Evolutionary conservation across 1,284 basidiomycete species (phyloP), one percentile per base, ranked within the genome.

Genomic region (Volvariella surrecta): DNA sequence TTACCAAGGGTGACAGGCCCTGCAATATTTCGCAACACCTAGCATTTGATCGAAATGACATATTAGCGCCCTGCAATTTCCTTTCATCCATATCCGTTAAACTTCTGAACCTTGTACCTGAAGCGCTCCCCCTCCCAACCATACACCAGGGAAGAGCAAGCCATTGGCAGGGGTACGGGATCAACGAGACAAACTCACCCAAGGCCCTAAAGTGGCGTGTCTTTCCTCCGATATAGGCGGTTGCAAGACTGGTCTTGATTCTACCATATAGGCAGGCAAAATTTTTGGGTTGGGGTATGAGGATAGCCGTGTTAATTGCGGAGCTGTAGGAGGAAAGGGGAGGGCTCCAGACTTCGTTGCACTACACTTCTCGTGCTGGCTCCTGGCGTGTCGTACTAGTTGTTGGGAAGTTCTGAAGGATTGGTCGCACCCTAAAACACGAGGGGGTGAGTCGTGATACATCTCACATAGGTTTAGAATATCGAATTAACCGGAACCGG

Each of bases 141-240:
- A 11, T 6, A 11, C 6, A 28, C 6, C 24, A 28, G 24, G 11
- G 24, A 11, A 11, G 11, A 11, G 24, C 24, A 28, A 28, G 24
- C 24, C 24, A 28, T 6, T 11, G 24, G 24, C 24, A 6, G 11
- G 24, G 24, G 24, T 6, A 28, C 24, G 24, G 24, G 11, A 28
- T 6, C 6, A 11, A 28, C 24, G 11, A 7, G 7, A 43, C 20
- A 34, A 39, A 56, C 69, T 45, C 56, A 81, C 81, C 74, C 70
- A 74, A 50, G 70, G 70, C 7, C 68, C 72, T 31, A 83, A 55
- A 37, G 52, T 56, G 13, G 60, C 60, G 52, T 82, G 80, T 43
- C 68, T 63, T 24, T 70, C 67, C 46, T 59, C 53, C 11, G 72
- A 62, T 50, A 79, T 74, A 2, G 56, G 56, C 34, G 65, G 58